Evolutionary conservation across 768 basidiomycete genomes (phyloP), one percentile per base, ranked within the genome.

Genomic region (Kwoniella pini): DNA sequence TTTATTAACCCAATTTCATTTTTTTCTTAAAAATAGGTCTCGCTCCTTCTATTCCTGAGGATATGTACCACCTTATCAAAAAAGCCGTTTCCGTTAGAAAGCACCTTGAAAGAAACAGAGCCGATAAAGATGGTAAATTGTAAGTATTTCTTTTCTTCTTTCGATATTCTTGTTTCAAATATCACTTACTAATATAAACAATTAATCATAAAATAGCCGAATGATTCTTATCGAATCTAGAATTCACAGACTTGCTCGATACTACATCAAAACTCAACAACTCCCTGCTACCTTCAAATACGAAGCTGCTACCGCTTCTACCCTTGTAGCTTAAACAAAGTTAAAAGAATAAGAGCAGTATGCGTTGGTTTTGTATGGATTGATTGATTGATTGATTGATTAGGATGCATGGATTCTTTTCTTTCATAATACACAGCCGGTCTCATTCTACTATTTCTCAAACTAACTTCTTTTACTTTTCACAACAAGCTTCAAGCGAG

Each of bases 11-110:
- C 11, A 11, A 11, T 21, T 19, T 48, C 30, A 17, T 10, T 24
- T 13, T 22, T 19, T 40, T 60, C 33, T 36, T 15, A 7, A 36
- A 7, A 15, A 22, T 57, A 95, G 93, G 91, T 82, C 89, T 98
- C 82, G 93, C 88, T 80, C 93, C 95, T 76, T 85, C 87, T 82
- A 90, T 98, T 83, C 95, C 95, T 73, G 95, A 99, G 86, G 95
- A 96, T 85, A 89, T 97, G 65, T 96, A 91, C 89, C 88, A 92
- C 86, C 88, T 96, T 81, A 88, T 98, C 86, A 97, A 97, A 88
- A 99, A 97, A 87, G 95, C 95, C 80, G 93, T 99, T 77, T 85
- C 91, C 74, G 92, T 99, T 77, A 92, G 94, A 82, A 98, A 97
- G 85, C 95, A 98, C 82, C 86, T 99, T 72, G 91, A 96, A 81